Percentiles rank a stretch among this genome's conserved stretches.
phyloP scores from a whole-genome alignment of 768 basidiomycete genomes.

The Pleurotus citrinopileatus region DNA sequence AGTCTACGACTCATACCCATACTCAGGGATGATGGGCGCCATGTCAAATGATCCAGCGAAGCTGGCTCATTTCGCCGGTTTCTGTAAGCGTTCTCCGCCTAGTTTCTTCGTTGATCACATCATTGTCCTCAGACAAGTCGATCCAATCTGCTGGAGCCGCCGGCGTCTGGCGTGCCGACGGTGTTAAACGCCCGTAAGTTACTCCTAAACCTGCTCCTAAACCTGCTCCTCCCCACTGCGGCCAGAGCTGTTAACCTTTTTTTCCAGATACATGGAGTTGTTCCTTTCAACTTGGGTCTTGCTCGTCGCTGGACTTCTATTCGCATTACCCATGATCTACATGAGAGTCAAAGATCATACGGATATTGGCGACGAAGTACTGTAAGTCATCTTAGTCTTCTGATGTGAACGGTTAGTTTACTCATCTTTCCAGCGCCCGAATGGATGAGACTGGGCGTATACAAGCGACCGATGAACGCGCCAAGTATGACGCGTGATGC shows the following conservation, averaged over 20 bases:
- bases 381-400: slow-evolving; percentile 34
- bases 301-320: slow-evolving; percentile 44
- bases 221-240: background rate
- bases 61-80: slow-evolving; percentile 77
- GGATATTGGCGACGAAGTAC: slow-evolving; percentile 45
- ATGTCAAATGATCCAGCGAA: slow-evolving; percentile 82
- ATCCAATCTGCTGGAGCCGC: slow-evolving; percentile 77
- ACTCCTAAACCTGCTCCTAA: background rate
- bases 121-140: slow-evolving; percentile 53
- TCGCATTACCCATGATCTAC: slow-evolving; percentile 54
- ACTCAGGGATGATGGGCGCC: slow-evolving; percentile 62
- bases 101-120: background rate
- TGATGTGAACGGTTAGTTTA: too few species aligned
- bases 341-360: slow-evolving; percentile 43
- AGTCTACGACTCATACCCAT: background rate
- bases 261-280: slow-evolving; percentile 51
- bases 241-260: background rate
- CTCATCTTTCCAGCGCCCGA: slow-evolving; percentile 26
- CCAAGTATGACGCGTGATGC: too few species aligned
- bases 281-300: slow-evolving; percentile 55
- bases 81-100: slow-evolving; percentile 51
- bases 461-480: slow-evolving; percentile 11
- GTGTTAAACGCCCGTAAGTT: slow-evolving; percentile 55
- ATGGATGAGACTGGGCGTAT: slow-evolving; percentile 42
- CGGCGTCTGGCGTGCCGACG: slow-evolving; percentile 71